Evolutionary conservation across 345 rosid genomes (phyloP).

Genomic region (Bruguiera gymnorhiza): DNA sequence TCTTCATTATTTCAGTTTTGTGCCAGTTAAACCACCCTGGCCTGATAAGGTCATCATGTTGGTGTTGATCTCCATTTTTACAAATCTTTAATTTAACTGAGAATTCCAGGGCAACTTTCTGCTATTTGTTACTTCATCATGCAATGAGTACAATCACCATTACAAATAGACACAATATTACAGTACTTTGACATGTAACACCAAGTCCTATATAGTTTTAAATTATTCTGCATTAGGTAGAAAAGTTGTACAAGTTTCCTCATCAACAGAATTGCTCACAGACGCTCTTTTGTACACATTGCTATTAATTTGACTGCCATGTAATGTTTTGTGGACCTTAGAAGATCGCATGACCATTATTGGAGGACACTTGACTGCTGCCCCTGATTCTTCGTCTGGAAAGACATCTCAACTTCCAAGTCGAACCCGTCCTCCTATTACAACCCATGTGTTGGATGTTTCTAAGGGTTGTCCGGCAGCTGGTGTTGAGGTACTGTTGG

Average conservation of each 20-base stretch:
- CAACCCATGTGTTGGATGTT: conserved; percentile 90
- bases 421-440: conserved; percentile 78
- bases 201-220: not conserved
- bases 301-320: conserved; percentile 1
- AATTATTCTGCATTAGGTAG: no score
- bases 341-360: conserved; percentile 70
- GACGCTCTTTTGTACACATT: not conserved
- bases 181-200: not conserved
- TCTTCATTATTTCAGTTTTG: no score
- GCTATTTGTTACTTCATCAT: not conserved
- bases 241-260: not conserved
- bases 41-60: not conserved
- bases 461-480: conserved; percentile 77
- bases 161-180: not conserved
- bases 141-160: not conserved
- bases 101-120: not conserved
- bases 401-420: conserved; percentile 39
- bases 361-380: conserved; percentile 62
- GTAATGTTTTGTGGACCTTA: conserved; percentile 26
- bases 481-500: conserved; percentile 68
- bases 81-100: not conserved
- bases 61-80: not conserved
- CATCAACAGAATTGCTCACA: not conserved
- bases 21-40: no score
- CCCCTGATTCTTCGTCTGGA: conserved; percentile 34